Base-by-base conservation (phyloP, 108 stramenopile genomes). In the Nannochloropsis salina region DNA sequence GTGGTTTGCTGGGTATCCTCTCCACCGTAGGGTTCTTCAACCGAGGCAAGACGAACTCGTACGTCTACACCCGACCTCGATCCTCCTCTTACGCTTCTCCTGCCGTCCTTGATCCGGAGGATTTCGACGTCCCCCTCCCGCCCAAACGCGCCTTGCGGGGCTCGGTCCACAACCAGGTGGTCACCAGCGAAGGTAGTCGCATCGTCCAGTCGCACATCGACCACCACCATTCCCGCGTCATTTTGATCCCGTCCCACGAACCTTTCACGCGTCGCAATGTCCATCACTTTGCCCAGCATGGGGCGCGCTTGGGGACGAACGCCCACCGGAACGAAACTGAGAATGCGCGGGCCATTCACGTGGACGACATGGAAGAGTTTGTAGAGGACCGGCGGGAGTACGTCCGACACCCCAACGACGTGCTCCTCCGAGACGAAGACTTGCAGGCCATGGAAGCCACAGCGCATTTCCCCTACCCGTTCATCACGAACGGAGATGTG, bases 281-380 rank as follows among this genome's bases (percentile, higher is more conserved):
- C 8, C 61, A 74, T 74, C 61, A 74, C n/a, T 74, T 74, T 8
- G 61, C 61, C 20, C 15, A 74, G 61, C 61, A 74, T 74, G 61
- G 61, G n/a, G 61, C 15, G 61, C 20, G 20, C 20, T 15, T 74
- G 15, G 61, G 61, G 61, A 74, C n/a, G 2, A n/a, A n/a, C 20
- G 2, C 20, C 4, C 61, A 74, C 6, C 61, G 61, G n/a, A 74
- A 74, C 61, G 61, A 74, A n/a, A 74, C 61, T 2, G 61, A 3
- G 3, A 74, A 74, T n/a, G 61, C n/a, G 61, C 61, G 61, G 15
- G 61, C 5, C 20, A 74, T 74, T n/a, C 6, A 74, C 2, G 61
- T 74, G 61, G 61, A 74, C n/a, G 61, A 74, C 3, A 74, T 74
- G 61, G 61, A 74, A n/a, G 61, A 74, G n/a, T 74, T 74, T 8